phyloP scores from a whole-genome alignment of 495 filamentous ascomycete species.

The Parathielavia appendiculata region DNA sequence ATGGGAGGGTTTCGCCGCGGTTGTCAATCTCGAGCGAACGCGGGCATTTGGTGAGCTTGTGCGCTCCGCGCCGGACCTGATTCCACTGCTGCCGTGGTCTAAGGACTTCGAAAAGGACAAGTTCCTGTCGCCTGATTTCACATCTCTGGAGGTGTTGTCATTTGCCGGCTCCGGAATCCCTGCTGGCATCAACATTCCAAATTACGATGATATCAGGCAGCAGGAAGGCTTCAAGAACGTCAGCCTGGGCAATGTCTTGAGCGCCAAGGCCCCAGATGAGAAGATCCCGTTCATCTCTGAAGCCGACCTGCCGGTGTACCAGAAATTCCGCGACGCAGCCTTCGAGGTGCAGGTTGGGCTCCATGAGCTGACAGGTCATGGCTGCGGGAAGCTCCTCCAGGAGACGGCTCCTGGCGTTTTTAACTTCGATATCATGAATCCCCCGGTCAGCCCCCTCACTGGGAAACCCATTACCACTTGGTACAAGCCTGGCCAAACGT shows the following conservation, averaged over 20 bases:
- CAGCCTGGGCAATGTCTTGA: slow-evolving; percentile 67
- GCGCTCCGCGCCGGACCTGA: slow-evolving; percentile 69
- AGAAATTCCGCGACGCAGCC: slow-evolving; percentile 71
- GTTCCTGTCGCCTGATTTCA: slow-evolving; percentile 92
- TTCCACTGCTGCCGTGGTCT: slow-evolving; percentile 82
- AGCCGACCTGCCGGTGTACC: slow-evolving; percentile 68
- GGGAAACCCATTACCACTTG: slow-evolving; percentile 72
- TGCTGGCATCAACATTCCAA: slow-evolving; percentile 72
- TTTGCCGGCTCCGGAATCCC: slow-evolving; percentile 70
- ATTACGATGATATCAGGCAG: slow-evolving; percentile 93
- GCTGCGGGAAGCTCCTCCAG: slow-evolving; percentile 90
- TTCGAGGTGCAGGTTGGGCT: slow-evolving; percentile 96
- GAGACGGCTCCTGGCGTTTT: slow-evolving; percentile 74
- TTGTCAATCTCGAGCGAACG: slow-evolving; percentile 77
- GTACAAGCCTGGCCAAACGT: slow-evolving; percentile 93
- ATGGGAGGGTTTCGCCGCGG: slow-evolving; percentile 90
- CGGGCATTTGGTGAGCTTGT: slow-evolving; percentile 85
- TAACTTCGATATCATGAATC: slow-evolving; percentile 80
- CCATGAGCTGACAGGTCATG: slow-evolving; percentile 90
- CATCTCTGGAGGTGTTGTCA: slow-evolving; percentile 67
- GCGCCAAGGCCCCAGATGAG: slow-evolving; percentile 84
- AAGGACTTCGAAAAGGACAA: slow-evolving; percentile 91
- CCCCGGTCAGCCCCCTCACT: slow-evolving; percentile 74
- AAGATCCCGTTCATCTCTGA: slow-evolving; percentile 80
- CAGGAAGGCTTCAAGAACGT: slow-evolving; percentile 98